These are phyloP conservation scores for Colletotrichum cuscutae DNA, from an alignment of 2,329 filamentous ascomycete species.

Conservation along the genomic window DNA sequence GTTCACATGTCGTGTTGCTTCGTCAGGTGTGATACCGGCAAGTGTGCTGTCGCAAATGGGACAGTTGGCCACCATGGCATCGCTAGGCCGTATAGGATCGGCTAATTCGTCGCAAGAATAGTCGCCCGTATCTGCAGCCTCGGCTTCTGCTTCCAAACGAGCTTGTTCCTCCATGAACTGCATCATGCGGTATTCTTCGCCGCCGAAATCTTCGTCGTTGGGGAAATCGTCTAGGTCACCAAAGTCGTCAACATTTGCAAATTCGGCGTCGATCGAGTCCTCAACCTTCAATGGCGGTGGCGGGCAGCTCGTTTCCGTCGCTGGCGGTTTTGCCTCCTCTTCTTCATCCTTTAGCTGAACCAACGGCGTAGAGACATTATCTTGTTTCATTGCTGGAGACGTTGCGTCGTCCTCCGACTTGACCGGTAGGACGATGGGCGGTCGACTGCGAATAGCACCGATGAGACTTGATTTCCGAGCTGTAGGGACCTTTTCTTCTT, in stretches of 20 bases:
- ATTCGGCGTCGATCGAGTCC: conserved; percentile 45
- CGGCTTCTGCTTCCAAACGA: conserved; percentile 66
- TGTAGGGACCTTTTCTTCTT: conserved; percentile 40
- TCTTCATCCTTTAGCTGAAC: not conserved
- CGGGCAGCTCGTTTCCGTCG: conserved; percentile 32
- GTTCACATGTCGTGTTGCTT: conserved; percentile 89
- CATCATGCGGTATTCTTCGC: conserved; percentile 74
- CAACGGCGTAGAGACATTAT: not conserved
- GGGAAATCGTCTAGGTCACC: conserved; percentile 67
- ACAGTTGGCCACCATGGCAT: conserved; percentile 61
- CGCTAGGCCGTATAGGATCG: conserved; percentile 42
- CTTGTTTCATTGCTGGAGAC: not conserved
- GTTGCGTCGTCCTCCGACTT: not conserved
- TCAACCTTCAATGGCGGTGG: conserved; percentile 42
- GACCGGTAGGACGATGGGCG: not conserved
- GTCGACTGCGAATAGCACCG: not conserved
- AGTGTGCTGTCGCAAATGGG: conserved; percentile 81
- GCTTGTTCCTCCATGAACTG: conserved; percentile 82
- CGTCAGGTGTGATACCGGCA: conserved; percentile 67
- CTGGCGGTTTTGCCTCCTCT: conserved; percentile 1
- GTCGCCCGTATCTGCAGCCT: conserved; percentile 56
- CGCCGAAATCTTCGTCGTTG: conserved; percentile 60
- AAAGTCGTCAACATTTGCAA: conserved; percentile 48
- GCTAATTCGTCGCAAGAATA: conserved; percentile 47
- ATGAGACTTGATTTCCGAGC: not conserved